Base-by-base conservation (phyloP, 805 yeast species). In the Candida ulmi region DNA sequence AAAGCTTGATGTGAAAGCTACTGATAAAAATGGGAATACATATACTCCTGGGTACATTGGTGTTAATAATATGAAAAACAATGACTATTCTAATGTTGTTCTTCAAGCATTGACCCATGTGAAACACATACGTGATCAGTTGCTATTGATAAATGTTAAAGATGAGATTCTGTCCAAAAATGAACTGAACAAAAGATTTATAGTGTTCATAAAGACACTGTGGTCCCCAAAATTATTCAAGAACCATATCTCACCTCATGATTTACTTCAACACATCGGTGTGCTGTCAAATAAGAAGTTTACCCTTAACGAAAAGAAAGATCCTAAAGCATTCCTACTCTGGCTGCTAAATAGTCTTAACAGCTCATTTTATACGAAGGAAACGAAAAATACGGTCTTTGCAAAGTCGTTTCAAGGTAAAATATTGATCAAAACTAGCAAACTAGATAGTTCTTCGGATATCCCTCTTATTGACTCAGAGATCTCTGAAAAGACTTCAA, bases 1-100 rank as follows among this genome's bases (percentile, higher is more conserved):
- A 3, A 40, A 39, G 0, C 54, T 78, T 37, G 42, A 19, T 11
- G 43, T 38, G 15, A 35, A 38, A 16, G 55, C 69, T 9, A 36
- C 40, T 11, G 86, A 80, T 50, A 55, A 79, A 30, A 55, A 62
- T 30, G 68, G 68, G 11, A 61, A 65, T 15, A 38, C 54, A 3
- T 85, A 83, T 50, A 46, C 55, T 5, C 80, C 80, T 2, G 93
- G 95, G 0, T 80, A 66, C 48, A 65, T 84, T 25, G 88, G 91
- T 0, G 47, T 85, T 39, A 80, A 74, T 54, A 76, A 77, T 47
- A 62, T 72, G 31, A 65, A 68, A 29, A 55, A 55, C 8, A 75
- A 71, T 44, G 80, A 74, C 42, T 77, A 78, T 51, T 57, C 78
- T 26, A 82, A 79, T 47, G 83, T 74, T 1, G 53, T 80, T 0